Percentiles rank a stretch among this genome's conserved stretches.
phyloP scores from a whole-genome alignment of 2,329 filamentous ascomycete species.

The Fusarium brevicatenulatum region DNA sequence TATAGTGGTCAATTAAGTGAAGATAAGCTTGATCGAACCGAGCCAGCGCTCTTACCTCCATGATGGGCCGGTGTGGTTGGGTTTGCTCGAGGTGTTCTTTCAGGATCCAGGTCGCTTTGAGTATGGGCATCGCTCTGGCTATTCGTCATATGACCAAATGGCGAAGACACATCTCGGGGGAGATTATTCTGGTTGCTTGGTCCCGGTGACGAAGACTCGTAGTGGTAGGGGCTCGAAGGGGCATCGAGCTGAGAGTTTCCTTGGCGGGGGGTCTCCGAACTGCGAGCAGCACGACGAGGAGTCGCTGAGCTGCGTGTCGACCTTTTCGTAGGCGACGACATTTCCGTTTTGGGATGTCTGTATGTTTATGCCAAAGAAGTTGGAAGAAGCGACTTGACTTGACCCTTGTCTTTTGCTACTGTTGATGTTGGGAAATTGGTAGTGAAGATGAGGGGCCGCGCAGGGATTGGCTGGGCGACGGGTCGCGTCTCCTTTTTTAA shows the following conservation, averaged over 20 bases:
- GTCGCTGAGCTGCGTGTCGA: slow-evolving; percentile 60
- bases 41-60: slow-evolving; percentile 64
- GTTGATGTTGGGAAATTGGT: slow-evolving; percentile 39
- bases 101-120: slow-evolving; percentile 63
- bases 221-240: slow-evolving; percentile 85
- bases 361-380: slow-evolving; percentile 17
- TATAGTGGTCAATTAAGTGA: slow-evolving; percentile 51
- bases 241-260: slow-evolving; percentile 59
- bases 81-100: slow-evolving; percentile 77
- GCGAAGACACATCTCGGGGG: slow-evolving; percentile 60
- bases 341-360: slow-evolving; percentile 36
- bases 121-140: slow-evolving; percentile 64
- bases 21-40: background rate
- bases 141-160: slow-evolving; percentile 66
- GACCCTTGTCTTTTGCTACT: slow-evolving; percentile 26
- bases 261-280: slow-evolving; percentile 57
- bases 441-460: slow-evolving; percentile 40
- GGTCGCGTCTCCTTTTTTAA: slow-evolving; percentile 39
- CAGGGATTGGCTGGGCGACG: slow-evolving; percentile 41
- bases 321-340: slow-evolving; percentile 59
- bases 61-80: slow-evolving; percentile 64
- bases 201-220: slow-evolving; percentile 62
- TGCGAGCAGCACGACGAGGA: slow-evolving; percentile 56
- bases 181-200: slow-evolving; percentile 43
- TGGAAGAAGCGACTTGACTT: slow-evolving; percentile 10